Base-by-base conservation (phyloP, 2,329 filamentous ascomycete genomes). In the Thelonectria discophora region DNA sequence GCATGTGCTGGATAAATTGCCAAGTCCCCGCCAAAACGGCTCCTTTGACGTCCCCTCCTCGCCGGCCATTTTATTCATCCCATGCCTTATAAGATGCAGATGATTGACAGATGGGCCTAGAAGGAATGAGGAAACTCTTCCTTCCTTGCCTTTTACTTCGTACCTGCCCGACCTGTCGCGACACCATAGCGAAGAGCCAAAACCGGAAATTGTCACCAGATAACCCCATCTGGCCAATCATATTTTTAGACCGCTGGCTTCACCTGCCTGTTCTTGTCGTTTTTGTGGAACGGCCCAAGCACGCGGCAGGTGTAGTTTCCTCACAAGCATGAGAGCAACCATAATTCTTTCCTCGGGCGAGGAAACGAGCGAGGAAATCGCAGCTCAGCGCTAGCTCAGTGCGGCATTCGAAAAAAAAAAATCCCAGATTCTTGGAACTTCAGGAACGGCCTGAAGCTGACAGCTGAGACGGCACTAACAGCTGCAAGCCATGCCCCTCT, bases 181-280 rank as follows among this genome's bases (percentile, higher is more conserved):
- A 51, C 17, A 45, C 52, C 52, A 40, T 52, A 40, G 55, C 15
- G 34, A 37, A 4, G 34, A 37, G 15, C 9, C 34, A 39, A 6
- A 9, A 11, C 55, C 68, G 68, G 68, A 70, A 70, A 70, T 70
- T 70, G 60, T 66, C 15, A 55, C 55, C 65, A 57, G 67, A 65
- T 24, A 63, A 68, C 60, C 53, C 55, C n/a, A 20, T 20, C 37
- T 46, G 49, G 20, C 68, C 67, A 69, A 66, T 70, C 9, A 30
- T 5, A 10, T 6, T 1, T 27, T 13, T 15, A 37, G 34, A 24
- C 21, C 21, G 3, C 21, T 24, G 21, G 7, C 8, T 24, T 17
- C 32, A 12, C 20, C 39, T 17, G 2, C n/a, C 5, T 32, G 45
- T 54, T 49, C 24, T 12, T 15, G 32, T 47, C 45, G 40, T 54